Conservation (phyloP, 2,329 filamentous ascomycete genomes). For the Apiospora phragmitis region DNA sequence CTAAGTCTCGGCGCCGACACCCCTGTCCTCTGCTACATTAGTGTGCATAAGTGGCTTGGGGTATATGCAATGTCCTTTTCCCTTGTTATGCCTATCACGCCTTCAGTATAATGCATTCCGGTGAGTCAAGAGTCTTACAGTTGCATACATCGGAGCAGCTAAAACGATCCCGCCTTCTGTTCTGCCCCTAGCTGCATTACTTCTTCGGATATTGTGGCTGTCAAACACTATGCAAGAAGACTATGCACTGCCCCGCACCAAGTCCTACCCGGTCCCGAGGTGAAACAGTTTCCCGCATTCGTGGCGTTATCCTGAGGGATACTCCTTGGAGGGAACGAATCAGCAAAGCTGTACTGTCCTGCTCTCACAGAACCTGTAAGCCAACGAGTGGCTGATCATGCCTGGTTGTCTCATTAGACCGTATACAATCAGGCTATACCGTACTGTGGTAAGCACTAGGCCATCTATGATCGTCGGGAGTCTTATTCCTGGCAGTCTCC, state of each 20-base stretch:
- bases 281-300: background rate
- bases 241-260: background rate
- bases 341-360: background rate
- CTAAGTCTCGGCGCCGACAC: background rate
- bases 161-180: background rate
- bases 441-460: background rate
- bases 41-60: background rate
- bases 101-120: background rate
- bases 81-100: background rate
- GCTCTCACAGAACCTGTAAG: background rate
- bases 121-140: background rate
- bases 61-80: background rate
- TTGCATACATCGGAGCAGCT: background rate
- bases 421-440: background rate
- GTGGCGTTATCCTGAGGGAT: background rate
- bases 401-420: background rate
- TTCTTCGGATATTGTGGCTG: background rate
- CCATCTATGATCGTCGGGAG: background rate
- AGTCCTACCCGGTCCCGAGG: background rate
- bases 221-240: background rate
- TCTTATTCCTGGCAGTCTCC: background rate
- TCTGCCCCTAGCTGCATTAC: background rate
- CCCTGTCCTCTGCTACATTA: background rate
- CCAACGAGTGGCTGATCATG: background rate
- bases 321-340: background rate